Evolutionary conservation across 148 eudicot species (phyloP), one percentile per base, ranked within the genome.

Genomic region (Silene conica): DNA sequence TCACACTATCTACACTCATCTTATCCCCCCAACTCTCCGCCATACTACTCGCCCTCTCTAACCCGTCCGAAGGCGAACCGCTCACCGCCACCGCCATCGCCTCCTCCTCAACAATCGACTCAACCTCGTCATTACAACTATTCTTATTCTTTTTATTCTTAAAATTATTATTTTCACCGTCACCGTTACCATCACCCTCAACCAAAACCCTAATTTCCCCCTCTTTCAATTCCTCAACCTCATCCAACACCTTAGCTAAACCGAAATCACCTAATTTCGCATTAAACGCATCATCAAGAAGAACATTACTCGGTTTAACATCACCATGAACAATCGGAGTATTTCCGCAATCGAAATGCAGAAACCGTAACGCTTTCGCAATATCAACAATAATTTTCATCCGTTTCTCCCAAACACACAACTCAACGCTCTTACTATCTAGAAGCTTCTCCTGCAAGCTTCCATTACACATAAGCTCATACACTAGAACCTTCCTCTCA

Each of bases 251-350:
- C 58, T 80, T 87, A 2, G 98, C 97, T 28, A 95, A 52, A 5
- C 98, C 97, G 38, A 95, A 95, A 77, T 95, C 98, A 3, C 92
- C 97, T n/a, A 95, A 84, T 45, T 92, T 95, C 0, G 98, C 93
- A 63, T 83, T 82, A 60, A 95, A 92, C 15, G 75, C 72, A 1
- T 64, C 71, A 54, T 95, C 98, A 22, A 95, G 77, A 61, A 95
- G 74, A 5, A 94, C 79, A 80, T 94, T 94, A 10, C 96, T 89
- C 1, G 98, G 97, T 69, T 94, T 94, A 25, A 94, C 84, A 84
- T 94, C 98, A 0, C 98, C 95, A 60, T 94, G 98, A 74, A 94
- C 82, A 11, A 94, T 86, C 1, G 89, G 80, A 2, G 76, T 80
- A 11, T 87, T 83, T 56, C 83, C 92, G 46, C 96, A 90, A 1